Conservation (phyloP, 2,329 filamentous ascomycete species). For the Stromatinia cepivora region DNA sequence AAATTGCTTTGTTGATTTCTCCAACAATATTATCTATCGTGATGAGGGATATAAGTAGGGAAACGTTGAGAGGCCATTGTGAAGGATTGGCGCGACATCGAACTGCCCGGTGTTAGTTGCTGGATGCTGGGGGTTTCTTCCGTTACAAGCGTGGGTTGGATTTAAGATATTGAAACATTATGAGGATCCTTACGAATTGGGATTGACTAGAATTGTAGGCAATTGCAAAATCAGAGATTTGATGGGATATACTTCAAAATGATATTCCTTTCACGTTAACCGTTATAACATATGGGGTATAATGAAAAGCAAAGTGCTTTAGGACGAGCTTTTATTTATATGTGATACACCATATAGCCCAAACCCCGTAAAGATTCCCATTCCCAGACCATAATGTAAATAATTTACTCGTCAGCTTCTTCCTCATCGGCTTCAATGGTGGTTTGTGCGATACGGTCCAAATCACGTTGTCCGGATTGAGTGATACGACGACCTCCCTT, state of each 20-base stretch:
- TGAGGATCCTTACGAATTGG: too few species aligned
- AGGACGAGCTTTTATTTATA: constrained; percentile 23
- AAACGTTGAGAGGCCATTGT: too few species aligned
- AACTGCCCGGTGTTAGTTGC: background rate
- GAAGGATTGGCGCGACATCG: background rate
- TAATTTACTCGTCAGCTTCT: constrained; percentile 65
- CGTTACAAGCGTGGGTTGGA: background rate
- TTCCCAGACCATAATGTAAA: constrained; percentile 28
- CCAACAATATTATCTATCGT: too few species aligned
- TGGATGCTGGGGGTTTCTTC: background rate
- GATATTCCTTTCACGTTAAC: constrained; percentile 12
- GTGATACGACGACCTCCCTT: constrained; percentile 99
- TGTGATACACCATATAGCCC: constrained; percentile 29
- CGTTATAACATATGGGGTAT: constrained; percentile 20
- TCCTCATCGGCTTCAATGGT: constrained; percentile 72
- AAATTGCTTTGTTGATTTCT: background rate
- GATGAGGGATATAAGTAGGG: background rate
- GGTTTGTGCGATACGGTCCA: constrained; percentile 91
- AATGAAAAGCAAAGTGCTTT: constrained; percentile 23
- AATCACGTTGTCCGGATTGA: constrained; percentile 96
- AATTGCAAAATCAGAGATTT: background rate
- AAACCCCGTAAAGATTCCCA: constrained; percentile 31
- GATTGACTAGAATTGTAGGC: background rate
- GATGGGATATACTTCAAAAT: background rate
- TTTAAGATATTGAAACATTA: background rate